phyloP scores from a whole-genome alignment of 73 alveolate species.

The Tetrahymena elliotti region DNA sequence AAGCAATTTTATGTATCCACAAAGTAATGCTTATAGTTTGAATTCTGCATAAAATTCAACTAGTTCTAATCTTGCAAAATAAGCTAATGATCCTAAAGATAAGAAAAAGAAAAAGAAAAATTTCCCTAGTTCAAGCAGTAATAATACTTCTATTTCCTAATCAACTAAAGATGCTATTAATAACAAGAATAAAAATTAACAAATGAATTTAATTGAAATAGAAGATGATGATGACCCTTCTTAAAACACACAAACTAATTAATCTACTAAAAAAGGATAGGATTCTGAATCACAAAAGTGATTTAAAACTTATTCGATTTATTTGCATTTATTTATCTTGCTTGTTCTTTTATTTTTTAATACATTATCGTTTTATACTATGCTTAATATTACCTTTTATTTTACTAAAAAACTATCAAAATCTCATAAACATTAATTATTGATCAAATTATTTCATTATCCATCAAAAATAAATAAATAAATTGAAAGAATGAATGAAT shows the following conservation, averaged over 20 bases:
- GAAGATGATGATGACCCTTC: not conserved
- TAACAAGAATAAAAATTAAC: not conserved
- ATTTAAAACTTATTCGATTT: not conserved
- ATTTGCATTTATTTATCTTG: not conserved
- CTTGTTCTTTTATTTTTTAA: not conserved
- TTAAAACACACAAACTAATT: not conserved
- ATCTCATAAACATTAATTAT: too few species aligned
- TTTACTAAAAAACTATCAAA: too few species aligned
- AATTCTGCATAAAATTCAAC: not conserved
- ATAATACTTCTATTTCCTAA: not conserved
- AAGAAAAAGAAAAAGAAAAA: not conserved
- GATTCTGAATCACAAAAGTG: not conserved
- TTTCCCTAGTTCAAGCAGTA: not conserved
- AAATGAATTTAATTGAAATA: not conserved
- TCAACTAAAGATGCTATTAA: not conserved
- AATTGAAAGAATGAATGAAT: too few species aligned
- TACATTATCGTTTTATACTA: too few species aligned
- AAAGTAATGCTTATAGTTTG: not conserved
- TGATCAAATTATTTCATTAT: not conserved
- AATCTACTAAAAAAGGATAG: not conserved
- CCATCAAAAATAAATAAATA: not conserved
- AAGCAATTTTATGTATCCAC: not conserved
- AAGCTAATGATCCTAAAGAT: not conserved
- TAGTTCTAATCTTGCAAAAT: not conserved
- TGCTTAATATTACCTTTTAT: too few species aligned